Conservation (phyloP, 345 rosid species). For the Pistacia atlantica region DNA sequence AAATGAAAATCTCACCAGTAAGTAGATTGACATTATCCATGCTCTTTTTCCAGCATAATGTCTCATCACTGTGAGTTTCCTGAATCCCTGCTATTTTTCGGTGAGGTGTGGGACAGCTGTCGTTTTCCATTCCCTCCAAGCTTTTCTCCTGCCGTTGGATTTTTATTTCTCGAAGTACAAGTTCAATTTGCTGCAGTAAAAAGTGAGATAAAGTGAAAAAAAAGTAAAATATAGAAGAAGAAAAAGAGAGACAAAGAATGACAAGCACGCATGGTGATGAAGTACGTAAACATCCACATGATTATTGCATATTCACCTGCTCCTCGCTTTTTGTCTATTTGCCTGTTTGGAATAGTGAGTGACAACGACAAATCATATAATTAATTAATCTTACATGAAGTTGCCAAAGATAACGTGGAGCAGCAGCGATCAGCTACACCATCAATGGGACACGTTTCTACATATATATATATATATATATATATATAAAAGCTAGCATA, state of each 20-base stretch:
- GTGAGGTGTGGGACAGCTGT: background rate
- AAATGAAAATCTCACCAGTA: no score
- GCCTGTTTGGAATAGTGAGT: background rate
- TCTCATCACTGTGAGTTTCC: background rate
- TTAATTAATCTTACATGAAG: no score
- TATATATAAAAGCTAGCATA: no score
- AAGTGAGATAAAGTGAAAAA: background rate
- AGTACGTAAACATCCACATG: slow-evolving; percentile 12
- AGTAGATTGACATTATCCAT: background rate
- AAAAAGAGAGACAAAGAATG: no score
- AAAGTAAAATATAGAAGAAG: background rate
- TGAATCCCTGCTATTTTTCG: no score
- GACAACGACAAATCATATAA: background rate
- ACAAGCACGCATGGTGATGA: background rate
- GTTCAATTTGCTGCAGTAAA: no score
- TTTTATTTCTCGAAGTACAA: background rate
- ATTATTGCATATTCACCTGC: slow-evolving; percentile 6
- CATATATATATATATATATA: no score
- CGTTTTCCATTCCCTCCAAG: background rate
- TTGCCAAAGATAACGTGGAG: no score
- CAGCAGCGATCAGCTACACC: no score
- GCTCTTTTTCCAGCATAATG: background rate
- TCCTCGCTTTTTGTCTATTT: background rate
- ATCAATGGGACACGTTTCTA: no score
- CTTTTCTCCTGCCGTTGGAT: background rate